A percentile compares a stretch with the other conserved stretches of the same genome.
Evolutionary conservation across 192 early-diverging fungal species (phyloP).

Genomic region (Backusella macrospora): DNA sequence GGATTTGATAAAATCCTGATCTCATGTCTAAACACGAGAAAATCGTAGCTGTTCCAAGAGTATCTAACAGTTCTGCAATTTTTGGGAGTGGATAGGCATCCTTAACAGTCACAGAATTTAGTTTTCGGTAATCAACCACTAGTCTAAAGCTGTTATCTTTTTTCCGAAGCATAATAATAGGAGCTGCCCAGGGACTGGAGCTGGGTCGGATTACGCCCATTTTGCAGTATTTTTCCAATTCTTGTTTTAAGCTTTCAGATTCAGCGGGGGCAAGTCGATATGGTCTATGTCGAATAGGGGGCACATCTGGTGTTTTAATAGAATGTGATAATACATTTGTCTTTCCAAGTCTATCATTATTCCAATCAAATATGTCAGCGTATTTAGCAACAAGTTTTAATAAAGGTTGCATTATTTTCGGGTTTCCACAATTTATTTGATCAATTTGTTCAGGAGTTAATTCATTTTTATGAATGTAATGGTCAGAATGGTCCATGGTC

Average conservation of each 20-base stretch:
- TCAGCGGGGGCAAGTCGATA: background rate
- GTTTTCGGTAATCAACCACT: conserved; percentile 42
- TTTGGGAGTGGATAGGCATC: conserved; percentile 46
- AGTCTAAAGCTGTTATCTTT: background rate
- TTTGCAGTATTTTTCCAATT: background rate
- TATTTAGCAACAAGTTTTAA: background rate
- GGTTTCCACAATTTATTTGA: background rate
- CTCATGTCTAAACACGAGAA: conserved; percentile 28
- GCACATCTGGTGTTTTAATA: background rate
- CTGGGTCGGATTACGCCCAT: background rate
- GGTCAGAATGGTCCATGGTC: background rate
- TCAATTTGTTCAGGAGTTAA: background rate
- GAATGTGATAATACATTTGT: background rate
- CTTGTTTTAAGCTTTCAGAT: background rate
- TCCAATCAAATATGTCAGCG: background rate
- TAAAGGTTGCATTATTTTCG: background rate
- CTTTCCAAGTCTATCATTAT: background rate
- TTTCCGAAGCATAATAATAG: conserved; percentile 3
- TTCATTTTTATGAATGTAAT: background rate
- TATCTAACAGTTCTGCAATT: conserved; percentile 39
- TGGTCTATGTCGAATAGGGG: background rate
- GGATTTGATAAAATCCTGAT: background rate
- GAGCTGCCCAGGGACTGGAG: conserved; percentile 8
- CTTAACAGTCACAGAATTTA: conserved; percentile 45
- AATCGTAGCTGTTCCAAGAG: conserved; percentile 9